A percentile compares a stretch with the other conserved stretches of the same genome.
phyloP scores from a whole-genome alignment of 495 filamentous ascomycete genomes.

The Tuber microsphaerosporum region DNA sequence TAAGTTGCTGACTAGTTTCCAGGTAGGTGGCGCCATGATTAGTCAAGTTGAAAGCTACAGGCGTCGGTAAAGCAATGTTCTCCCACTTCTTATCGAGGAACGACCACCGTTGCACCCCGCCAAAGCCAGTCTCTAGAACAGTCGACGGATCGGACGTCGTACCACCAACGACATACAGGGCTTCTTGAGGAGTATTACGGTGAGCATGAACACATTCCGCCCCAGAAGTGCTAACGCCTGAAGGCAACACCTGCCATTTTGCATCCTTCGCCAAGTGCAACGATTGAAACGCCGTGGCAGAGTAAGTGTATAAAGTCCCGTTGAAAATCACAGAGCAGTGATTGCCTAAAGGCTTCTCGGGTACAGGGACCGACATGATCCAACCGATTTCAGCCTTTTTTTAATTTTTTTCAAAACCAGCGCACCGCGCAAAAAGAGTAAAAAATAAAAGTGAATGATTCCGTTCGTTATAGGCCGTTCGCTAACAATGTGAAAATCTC shows the following conservation, averaged over 20 bases:
- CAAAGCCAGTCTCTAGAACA: slow-evolving; percentile 51
- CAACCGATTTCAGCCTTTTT: background rate
- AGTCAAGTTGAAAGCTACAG: slow-evolving; percentile 56
- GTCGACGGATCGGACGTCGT: slow-evolving; percentile 43
- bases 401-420: slow-evolving; percentile 10
- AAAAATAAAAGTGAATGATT: background rate
- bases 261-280: slow-evolving; percentile 61
- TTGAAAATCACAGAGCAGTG: slow-evolving; percentile 72
- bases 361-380: slow-evolving; percentile 30
- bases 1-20: slow-evolving; percentile 59
- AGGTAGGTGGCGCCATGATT: slow-evolving; percentile 71
- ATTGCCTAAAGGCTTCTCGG: slow-evolving; percentile 28
- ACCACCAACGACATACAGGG: slow-evolving; percentile 81
- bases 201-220: slow-evolving; percentile 68
- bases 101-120: slow-evolving; percentile 75
- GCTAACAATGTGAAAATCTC: background rate
- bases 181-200: slow-evolving; percentile 52
- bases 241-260: slow-evolving; percentile 59
- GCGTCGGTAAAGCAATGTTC: slow-evolving; percentile 50
- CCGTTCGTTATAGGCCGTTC: background rate
- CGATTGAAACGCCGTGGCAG: slow-evolving; percentile 65
- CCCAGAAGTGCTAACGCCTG: slow-evolving; percentile 62
- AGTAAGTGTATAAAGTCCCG: slow-evolving; percentile 80
- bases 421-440: slow-evolving; percentile 12
- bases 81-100: slow-evolving; percentile 74